Base-by-base conservation (phyloP, 805 yeast species). In the Candida silvicultrix region DNA sequence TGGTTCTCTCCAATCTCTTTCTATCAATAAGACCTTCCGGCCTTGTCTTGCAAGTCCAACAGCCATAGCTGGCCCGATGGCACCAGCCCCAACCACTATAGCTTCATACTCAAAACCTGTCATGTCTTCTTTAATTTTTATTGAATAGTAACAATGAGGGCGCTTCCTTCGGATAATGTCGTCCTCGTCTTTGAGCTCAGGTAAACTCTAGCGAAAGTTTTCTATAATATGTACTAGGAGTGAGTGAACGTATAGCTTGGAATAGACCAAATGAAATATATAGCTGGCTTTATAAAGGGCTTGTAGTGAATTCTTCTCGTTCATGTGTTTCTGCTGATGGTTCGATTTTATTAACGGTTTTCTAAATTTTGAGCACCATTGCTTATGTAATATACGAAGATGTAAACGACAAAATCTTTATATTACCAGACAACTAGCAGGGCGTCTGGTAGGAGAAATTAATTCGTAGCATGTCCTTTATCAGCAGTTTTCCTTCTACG, bases 81-180 rank as follows among this genome's bases (percentile, higher is more conserved):
- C 96, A 46, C 99, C 99, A n/a, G 98, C 97, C n/a, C 99, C 99
- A 36, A 94, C 81, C 22, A 94, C 85, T 38, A 92, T 81, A 43
- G 83, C 92, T 60, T 94, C 99, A 66, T 79, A 89, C 25, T 48
- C 36, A 37, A 21, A 20, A 3, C 22, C 31, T 9, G 40, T 8
- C 29, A n/a, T 22, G 19, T 15, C n/a, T n/a, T 7, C 9, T 18
- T 5, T 12, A n/a, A 31, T 25, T 39, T 25, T 11, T 10, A 12
- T 32, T 12, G 19, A n/a, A 3, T 32, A 15, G n/a, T 32, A 32
- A 10, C 8, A 28, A 28, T 28, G 12, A 7, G 31, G 12, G 14
- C 31, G 31, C 31, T 28, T 28, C 31, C 12, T 10, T 28, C 31
- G 37, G 6, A 18, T 18, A 34, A n/a, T n/a, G n/a, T n/a, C n/a